Percentiles rank a stretch among this genome's conserved stretches.
Evolutionary conservation across 768 basidiomycete genomes (phyloP).

Genomic region (Fibroporia radiculosa): DNA sequence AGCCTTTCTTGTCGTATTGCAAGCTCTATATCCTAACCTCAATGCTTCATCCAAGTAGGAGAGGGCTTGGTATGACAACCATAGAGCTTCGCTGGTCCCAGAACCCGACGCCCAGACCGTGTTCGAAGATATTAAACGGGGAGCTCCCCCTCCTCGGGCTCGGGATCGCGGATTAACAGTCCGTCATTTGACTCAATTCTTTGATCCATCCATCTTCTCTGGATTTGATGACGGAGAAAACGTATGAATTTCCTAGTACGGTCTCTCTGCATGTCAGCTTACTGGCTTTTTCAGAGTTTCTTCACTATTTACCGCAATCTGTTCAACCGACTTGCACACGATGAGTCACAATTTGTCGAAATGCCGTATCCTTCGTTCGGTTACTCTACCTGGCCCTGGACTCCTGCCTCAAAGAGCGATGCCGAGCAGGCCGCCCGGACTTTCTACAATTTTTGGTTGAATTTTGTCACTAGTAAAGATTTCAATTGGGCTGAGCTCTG

Average conservation of each 20-base stretch:
- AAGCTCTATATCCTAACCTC: neutral
- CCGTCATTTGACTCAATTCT: conserved; percentile 77
- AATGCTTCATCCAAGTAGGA: conserved; percentile 54
- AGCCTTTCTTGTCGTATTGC: conserved; percentile 6
- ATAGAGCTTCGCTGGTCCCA: conserved; percentile 71
- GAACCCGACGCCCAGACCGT: conserved; percentile 80
- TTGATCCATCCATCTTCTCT: conserved; percentile 64
- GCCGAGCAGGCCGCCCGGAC: conserved; percentile 46
- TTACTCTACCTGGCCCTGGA: conserved; percentile 67
- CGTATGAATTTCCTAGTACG: conserved; percentile 37
- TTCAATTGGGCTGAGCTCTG: conserved; percentile 86
- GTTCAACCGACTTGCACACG: conserved; percentile 73
- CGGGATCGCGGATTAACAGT: conserved; percentile 72
- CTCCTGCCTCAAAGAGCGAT: conserved; percentile 35
- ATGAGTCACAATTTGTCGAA: conserved; percentile 53
- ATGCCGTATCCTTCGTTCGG: conserved; percentile 80
- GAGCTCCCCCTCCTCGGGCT: conserved; percentile 45
- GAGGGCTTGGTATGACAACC: conserved; percentile 96
- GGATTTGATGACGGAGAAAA: conserved; percentile 56
- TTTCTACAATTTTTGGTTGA: conserved; percentile 85
- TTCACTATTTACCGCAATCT: conserved; percentile 84
- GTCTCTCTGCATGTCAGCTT: conserved; percentile 6
- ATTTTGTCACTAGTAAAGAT: conserved; percentile 81
- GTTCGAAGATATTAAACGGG: conserved; percentile 78
- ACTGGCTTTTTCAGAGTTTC: conserved; percentile 57